Conservation (phyloP, 371 early-diverging fungal genomes). For the Capillidium heterosporum region DNA sequence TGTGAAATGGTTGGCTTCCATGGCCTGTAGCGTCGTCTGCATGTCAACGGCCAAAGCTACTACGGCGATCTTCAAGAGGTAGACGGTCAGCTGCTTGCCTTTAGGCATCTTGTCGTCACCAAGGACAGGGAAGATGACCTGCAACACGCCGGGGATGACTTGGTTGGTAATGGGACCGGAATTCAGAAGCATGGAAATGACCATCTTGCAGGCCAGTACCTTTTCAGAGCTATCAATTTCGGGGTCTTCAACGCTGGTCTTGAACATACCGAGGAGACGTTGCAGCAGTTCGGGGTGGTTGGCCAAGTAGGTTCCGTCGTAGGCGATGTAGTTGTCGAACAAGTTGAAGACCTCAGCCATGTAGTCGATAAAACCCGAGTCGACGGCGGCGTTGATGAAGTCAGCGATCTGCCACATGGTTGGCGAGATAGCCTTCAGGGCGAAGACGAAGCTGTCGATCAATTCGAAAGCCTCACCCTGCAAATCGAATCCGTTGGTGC, state of each 20-base stretch:
- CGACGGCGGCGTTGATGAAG: constrained; percentile 47
- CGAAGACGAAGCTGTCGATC: constrained; percentile 65
- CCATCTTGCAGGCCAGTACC: constrained; percentile 50
- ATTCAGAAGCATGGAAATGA: constrained; percentile 58
- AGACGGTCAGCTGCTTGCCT: constrained; percentile 16
- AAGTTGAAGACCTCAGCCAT: constrained; percentile 66
- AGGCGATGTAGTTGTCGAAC: constrained; percentile 70
- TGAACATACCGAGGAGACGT: constrained; percentile 46
- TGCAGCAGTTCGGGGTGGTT: constrained; percentile 33
- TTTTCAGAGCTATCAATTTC: constrained; percentile 38
- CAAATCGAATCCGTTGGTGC: constrained; percentile 39
- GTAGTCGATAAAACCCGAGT: constrained; percentile 51
- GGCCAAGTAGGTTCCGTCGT: constrained; percentile 51
- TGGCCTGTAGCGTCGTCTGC: constrained; percentile 34
- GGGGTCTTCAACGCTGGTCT: constrained; percentile 39
- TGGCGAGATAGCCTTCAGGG: constrained; percentile 56
- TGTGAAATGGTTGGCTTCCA: constrained; percentile 60
- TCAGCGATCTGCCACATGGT: constrained; percentile 72
- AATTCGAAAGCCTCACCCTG: constrained; percentile 78
- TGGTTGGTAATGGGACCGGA: constrained; percentile 52
- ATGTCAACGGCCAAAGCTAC: constrained; percentile 76
- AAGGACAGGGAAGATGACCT: constrained; percentile 39
- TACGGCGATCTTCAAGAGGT: constrained; percentile 33
- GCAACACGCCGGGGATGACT: constrained; percentile 40
- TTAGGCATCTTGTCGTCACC: constrained; percentile 29